Evolutionary conservation across 108 stramenopile genomes (phyloP).

Genomic region (Aurantiochytrium sp.): DNA sequence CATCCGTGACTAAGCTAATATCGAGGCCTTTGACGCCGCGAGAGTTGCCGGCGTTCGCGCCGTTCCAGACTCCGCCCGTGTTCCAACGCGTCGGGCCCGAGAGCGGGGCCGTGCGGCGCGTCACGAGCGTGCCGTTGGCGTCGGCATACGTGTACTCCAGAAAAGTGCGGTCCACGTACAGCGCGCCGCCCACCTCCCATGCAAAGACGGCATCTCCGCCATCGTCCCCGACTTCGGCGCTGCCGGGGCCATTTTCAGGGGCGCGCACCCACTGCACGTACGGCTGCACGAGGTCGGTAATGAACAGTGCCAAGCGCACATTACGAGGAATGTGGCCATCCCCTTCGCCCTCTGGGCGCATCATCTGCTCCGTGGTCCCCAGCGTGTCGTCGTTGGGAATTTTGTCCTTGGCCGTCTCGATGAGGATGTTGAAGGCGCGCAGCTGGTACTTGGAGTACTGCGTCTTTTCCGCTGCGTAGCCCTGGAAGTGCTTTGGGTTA

Average conservation of each 20-base stretch:
- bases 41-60: background rate
- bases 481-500: conserved; percentile 59
- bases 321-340: conserved; percentile 82
- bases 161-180: background rate
- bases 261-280: conserved; percentile 57
- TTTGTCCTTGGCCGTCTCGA: conserved; percentile 36
- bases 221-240: no score
- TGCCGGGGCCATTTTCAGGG: no score
- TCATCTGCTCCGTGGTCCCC: conserved; percentile 61
- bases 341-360: conserved; percentile 48
- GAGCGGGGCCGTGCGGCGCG: background rate
- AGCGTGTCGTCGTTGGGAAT: conserved; percentile 46
- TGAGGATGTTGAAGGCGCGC: conserved; percentile 23
- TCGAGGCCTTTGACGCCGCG: background rate
- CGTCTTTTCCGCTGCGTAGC: conserved; percentile 62
- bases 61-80: background rate
- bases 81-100: conserved; percentile 6
- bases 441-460: conserved; percentile 61
- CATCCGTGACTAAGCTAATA: background rate
- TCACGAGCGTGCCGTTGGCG: background rate
- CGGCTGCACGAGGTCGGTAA: conserved; percentile 80
- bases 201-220: no score
- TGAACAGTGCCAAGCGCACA: conserved; percentile 70
- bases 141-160: background rate
- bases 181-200: background rate